phyloP scores from a whole-genome alignment of 805 yeast genomes.

The Nakazawaea peltata region DNA sequence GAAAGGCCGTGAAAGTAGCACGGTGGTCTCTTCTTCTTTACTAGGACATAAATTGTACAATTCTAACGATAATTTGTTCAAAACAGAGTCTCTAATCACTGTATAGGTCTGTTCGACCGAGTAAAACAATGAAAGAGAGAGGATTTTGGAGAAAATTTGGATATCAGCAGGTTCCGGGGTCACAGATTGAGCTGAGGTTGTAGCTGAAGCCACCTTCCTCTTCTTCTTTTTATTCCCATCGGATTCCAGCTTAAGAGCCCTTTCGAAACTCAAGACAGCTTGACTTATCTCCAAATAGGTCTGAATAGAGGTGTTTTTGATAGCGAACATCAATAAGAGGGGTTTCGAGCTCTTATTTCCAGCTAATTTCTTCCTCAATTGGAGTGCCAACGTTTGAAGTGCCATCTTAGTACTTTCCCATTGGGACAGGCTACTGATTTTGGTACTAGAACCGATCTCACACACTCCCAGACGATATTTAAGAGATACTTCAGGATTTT shows the following conservation, averaged over 20 bases:
- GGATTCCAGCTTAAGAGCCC: slow-evolving; percentile 17
- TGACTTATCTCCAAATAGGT: slow-evolving; percentile 40
- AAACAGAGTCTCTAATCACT: slow-evolving; percentile 23
- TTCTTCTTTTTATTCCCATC: slow-evolving; percentile 15
- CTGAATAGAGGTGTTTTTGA: slow-evolving; percentile 31
- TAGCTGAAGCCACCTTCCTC: slow-evolving; percentile 16
- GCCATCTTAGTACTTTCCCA: background rate
- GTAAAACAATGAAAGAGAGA: slow-evolving; percentile 32
- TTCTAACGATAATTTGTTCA: slow-evolving; percentile 39
- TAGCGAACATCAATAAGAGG: slow-evolving; percentile 41
- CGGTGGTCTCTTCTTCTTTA: background rate
- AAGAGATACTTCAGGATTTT: background rate
- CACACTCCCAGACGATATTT: background rate
- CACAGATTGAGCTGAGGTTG: too few relatives aligned
- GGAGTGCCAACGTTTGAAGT: background rate
- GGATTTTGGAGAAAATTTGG: slow-evolving; percentile 24
- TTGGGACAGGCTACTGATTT: background rate
- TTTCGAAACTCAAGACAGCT: slow-evolving; percentile 39
- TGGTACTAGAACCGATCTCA: background rate
- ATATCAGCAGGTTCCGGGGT: background rate
- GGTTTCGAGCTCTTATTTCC: slow-evolving; percentile 29
- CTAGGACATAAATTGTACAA: slow-evolving; percentile 53
- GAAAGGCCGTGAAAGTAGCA: slow-evolving; percentile 22
- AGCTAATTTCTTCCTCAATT: background rate
- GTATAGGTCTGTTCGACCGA: slow-evolving; percentile 24